Conservation (phyloP, 345 rosid species). For the Mallotus nudiflorus region DNA sequence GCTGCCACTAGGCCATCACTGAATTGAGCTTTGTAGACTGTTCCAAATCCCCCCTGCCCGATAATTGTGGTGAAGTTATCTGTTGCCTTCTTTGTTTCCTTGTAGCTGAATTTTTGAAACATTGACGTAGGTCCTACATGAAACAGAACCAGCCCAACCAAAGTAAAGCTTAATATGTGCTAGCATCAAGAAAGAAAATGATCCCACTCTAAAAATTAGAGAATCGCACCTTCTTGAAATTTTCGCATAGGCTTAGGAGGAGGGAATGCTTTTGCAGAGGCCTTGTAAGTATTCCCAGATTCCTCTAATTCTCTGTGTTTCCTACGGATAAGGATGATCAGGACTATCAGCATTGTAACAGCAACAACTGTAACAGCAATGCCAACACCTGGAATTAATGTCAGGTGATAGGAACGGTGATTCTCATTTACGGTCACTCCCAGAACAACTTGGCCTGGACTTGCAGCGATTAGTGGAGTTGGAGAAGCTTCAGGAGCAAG, state of each 20-base stretch:
- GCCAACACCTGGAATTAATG: constrained; percentile 62
- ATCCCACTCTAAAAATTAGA: background rate
- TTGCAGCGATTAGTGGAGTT: constrained; percentile 54
- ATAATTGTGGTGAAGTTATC: constrained; percentile 61
- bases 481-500: constrained; percentile 54
- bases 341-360: constrained; percentile 53
- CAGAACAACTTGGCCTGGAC: constrained; percentile 59
- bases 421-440: constrained; percentile 41
- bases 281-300: constrained; percentile 44
- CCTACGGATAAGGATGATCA: constrained; percentile 67
- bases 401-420: constrained; percentile 63
- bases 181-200: constrained; percentile 3
- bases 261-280: constrained; percentile 49
- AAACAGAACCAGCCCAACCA: constrained; percentile 1
- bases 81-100: constrained; percentile 80
- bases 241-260: constrained; percentile 50
- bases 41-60: constrained; percentile 94
- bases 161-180: background rate
- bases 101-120: constrained; percentile 76
- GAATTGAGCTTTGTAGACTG: constrained; percentile 75
- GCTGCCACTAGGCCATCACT: constrained; percentile 68
- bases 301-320: constrained; percentile 65
- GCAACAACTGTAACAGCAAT: constrained; percentile 64
- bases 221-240: constrained; percentile 64
- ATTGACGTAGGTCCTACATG: constrained; percentile 59